A percentile compares a stretch with the other conserved stretches of the same genome.
Evolutionary conservation across 2,329 filamentous ascomycete species (phyloP).

Genomic region (Epichloe gansuensis): DNA sequence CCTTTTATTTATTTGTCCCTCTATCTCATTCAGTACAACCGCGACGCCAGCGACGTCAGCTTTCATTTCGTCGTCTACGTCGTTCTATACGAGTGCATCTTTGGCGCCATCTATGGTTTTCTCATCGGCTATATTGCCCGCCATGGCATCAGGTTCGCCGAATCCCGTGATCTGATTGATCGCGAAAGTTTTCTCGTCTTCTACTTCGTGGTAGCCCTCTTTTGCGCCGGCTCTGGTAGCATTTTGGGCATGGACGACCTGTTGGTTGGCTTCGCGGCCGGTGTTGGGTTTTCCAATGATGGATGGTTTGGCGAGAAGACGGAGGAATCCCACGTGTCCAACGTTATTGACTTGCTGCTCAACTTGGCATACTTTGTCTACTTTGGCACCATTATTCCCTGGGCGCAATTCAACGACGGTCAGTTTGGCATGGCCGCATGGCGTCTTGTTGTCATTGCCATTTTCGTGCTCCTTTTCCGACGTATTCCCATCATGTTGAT

Average conservation of each 20-base stretch:
- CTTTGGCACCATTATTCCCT: conserved; percentile 92
- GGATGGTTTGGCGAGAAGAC: conserved; percentile 98
- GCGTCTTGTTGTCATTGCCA: conserved; percentile 84
- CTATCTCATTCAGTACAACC: conserved; percentile 75
- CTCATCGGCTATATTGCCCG: conserved; percentile 77
- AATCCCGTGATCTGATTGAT: conserved; percentile 77
- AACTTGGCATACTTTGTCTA: conserved; percentile 98
- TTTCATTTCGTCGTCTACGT: conserved; percentile 84
- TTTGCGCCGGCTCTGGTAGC: conserved; percentile 87
- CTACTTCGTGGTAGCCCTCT: conserved; percentile 93
- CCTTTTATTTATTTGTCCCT: conserved; percentile 90
- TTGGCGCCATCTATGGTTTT: conserved; percentile 83
- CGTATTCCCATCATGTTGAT: conserved; percentile 89
- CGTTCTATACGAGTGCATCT: conserved; percentile 89
- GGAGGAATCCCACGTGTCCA: conserved; percentile 95
- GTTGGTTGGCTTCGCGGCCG: conserved; percentile 84
- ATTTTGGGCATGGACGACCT: conserved; percentile 87
- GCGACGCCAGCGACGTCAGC: conserved; percentile 53
- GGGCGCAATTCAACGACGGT: conserved; percentile 74
- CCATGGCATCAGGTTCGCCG: conserved; percentile 78
- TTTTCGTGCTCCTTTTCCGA: conserved; percentile 89
- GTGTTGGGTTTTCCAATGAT: conserved; percentile 98
- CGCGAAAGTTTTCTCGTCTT: conserved; percentile 96
- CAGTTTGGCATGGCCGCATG: conserved; percentile 68
- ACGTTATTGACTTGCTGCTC: conserved; percentile 94